These are phyloP conservation scores for Rosa hybrid DNA, from an alignment of 331 rosid genomes.

Conservation along the genomic window DNA sequence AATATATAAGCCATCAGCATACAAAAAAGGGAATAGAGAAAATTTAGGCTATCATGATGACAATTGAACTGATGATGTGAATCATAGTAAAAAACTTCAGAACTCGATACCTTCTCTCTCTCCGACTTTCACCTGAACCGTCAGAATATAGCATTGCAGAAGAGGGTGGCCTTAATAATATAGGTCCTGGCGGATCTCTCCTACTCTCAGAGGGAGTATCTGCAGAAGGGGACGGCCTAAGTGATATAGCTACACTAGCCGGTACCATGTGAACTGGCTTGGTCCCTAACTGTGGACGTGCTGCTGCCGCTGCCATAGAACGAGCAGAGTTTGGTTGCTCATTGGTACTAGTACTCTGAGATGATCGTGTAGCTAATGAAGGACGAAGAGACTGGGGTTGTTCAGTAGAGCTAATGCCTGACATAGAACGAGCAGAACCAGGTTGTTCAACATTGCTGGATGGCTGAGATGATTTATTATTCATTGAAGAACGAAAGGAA, in stretches of 20 bases:
- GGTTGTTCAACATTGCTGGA: constrained; percentile 41
- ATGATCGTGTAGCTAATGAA: constrained; percentile 30
- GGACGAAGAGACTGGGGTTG: constrained; percentile 35
- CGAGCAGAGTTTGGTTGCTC: constrained; percentile 61
- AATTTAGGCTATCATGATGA: neutral
- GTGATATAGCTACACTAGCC: constrained; percentile 63
- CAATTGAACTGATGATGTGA: neutral
- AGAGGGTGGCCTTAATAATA: constrained; percentile 57
- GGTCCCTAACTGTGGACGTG: constrained; percentile 51
- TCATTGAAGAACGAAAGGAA: neutral
- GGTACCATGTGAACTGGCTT: constrained; percentile 73
- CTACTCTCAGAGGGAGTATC: constrained; percentile 45
- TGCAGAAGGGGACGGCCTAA: constrained; percentile 52
- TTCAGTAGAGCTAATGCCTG: constrained; percentile 4
- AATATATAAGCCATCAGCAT: neutral
- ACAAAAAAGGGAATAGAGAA: neutral
- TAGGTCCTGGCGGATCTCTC: constrained; percentile 59
- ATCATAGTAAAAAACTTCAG: neutral
- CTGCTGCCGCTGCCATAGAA: constrained; percentile 23
- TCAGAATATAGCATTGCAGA: constrained; percentile 43
- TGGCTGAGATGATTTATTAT: neutral
- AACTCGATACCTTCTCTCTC: constrained; percentile 66
- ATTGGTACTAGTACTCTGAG: constrained; percentile 24
- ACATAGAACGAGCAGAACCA: constrained; percentile 32
- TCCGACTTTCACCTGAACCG: constrained; percentile 33